A percentile compares a stretch with the other conserved stretches of the same genome.
phyloP scores from a whole-genome alignment of 108 stramenopile species.

The Parmales sp. region DNA sequence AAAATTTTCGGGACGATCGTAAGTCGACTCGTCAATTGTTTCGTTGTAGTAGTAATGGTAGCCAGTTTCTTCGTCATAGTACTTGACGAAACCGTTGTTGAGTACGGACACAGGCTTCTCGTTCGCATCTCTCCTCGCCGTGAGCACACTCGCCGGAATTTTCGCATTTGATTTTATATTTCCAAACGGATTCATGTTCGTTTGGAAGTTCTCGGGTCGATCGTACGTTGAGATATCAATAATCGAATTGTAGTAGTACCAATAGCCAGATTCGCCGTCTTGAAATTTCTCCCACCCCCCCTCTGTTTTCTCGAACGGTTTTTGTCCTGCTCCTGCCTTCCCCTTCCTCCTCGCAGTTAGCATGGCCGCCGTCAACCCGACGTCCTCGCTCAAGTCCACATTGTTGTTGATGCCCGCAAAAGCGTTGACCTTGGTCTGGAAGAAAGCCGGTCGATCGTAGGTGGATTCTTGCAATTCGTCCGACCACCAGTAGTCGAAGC shows the following conservation, averaged over 20 bases:
- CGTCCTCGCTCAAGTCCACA: too few relatives aligned
- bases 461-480: not conserved
- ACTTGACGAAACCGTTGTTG: too few relatives aligned
- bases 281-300: not conserved
- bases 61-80: conserved; percentile 2
- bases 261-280: not conserved
- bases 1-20: not conserved
- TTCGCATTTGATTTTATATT: too few relatives aligned
- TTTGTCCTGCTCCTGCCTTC: too few relatives aligned
- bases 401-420: not conserved
- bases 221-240: not conserved
- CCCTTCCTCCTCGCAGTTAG: too few relatives aligned
- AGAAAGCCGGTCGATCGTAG: not conserved
- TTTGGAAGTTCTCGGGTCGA: not conserved
- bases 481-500: too few relatives aligned
- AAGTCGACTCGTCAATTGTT: not conserved
- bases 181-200: too few relatives aligned
- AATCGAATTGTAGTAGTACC: not conserved
- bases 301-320: too few relatives aligned
- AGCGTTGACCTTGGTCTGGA: not conserved
- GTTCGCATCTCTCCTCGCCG: not conserved
- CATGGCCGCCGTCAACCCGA: too few relatives aligned
- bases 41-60: conserved; percentile 7
- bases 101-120: not conserved
- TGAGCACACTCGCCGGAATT: not conserved